Evolutionary conservation across 2,329 filamentous ascomycete genomes (phyloP).

Genomic region (Calonectria montana): DNA sequence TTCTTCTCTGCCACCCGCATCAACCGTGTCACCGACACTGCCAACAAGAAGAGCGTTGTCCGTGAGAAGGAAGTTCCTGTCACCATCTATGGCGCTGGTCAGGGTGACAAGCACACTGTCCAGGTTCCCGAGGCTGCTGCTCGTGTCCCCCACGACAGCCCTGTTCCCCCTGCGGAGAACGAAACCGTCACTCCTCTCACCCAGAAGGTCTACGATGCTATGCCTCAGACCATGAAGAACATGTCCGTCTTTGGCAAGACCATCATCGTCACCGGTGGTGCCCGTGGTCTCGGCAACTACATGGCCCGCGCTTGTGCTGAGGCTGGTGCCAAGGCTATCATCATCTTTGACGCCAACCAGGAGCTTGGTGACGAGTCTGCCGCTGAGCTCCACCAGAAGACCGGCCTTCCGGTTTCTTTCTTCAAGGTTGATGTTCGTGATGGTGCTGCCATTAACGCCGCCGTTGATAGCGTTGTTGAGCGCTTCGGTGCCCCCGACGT

Average conservation of each 20-base stretch:
- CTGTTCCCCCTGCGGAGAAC: conserved; percentile 54
- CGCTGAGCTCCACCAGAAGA: conserved; percentile 76
- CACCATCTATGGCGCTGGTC: conserved; percentile 60
- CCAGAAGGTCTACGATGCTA: conserved; percentile 62
- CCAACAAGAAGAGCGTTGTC: conserved; percentile 63
- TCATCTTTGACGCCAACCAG: conserved; percentile 83
- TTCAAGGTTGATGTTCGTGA: conserved; percentile 85
- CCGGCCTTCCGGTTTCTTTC: conserved; percentile 79
- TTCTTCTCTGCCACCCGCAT: conserved; percentile 48
- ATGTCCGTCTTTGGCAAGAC: conserved; percentile 78
- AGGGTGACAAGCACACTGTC: conserved; percentile 68
- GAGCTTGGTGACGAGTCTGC: conserved; percentile 78
- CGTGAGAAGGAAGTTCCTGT: conserved; percentile 69
- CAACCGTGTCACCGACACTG: conserved; percentile 51
- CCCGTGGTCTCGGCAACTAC: conserved; percentile 81
- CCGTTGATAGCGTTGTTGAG: conserved; percentile 73
- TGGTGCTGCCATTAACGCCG: conserved; percentile 74
- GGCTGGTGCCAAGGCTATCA: conserved; percentile 78
- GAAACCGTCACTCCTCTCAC: conserved; percentile 64
- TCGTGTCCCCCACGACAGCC: conserved; percentile 56
- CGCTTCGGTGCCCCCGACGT: conserved; percentile 78
- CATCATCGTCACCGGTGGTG: conserved; percentile 79
- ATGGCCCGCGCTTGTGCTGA: conserved; percentile 84
- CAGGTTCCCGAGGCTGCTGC: conserved; percentile 59
- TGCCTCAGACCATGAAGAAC: conserved; percentile 75